Base-by-base conservation (phyloP, 306 rosid genomes). In the Aeschynomene evenia region DNA sequence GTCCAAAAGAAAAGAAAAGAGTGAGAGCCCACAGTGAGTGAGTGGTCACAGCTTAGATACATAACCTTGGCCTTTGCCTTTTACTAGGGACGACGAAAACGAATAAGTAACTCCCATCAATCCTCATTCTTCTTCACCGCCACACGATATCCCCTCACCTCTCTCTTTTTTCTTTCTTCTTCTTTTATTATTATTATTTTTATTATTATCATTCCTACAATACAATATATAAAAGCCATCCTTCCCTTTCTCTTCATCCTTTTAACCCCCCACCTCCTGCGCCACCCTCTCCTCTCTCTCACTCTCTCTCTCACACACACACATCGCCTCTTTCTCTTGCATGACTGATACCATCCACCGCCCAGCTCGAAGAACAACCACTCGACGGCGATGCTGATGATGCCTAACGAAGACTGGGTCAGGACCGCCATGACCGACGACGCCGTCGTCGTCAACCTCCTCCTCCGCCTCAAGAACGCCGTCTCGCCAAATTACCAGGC, bases 341-440 rank as follows among this genome's bases (percentile, higher is more conserved):
- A 80, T 71, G 78, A 51, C 65, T 63, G n/a, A 20, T 51, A 7
- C 11, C 28, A 4, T 11, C 48, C 23, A 26, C 20, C 26, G 7
- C n/a, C 43, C 10, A 66, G 6, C 19, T 1, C 9, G 43, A 10
- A 37, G 8, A 1, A 9, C 29, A 7, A 31, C 31, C 31, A 26
- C 31, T 2, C 31, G 37, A 33, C 37, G 16, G 9, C 19, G 22
- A 14, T 15, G 15, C 64, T 63, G 52, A 34, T 28, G 70, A 82
- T 73, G 91, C 33, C 29, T 12, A 81, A 80, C 39, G 88, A 87
- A 76, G 86, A 80, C 22, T 95, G 99, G 99, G 53, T 83, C 3
- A 72, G 64, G 3, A 72, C 87, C 15, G 99, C 99, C 39, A 87
- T 91, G 87, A 42, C 80, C 1, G 89, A 95, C 64, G 95, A 95